phyloP scores from a whole-genome alignment of 2,329 filamentous ascomycete genomes.

The Fusarium avenaceum region DNA sequence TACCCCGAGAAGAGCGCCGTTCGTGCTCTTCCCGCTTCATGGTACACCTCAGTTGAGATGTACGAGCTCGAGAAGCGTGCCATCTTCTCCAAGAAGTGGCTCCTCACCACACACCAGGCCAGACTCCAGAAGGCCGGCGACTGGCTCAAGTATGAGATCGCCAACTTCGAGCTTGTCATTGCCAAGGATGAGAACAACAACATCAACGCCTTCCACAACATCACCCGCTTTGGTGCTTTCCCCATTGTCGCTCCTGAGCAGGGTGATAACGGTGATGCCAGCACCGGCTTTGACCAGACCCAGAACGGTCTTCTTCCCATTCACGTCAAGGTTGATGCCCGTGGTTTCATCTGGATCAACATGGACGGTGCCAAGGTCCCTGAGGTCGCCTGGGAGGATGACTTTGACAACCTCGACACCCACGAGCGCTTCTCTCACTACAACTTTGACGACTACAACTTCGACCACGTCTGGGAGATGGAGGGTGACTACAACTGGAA shows the following conservation, averaged over 20 bases:
- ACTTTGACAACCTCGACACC: slow-evolving; percentile 63
- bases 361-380: slow-evolving; percentile 62
- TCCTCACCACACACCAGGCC: slow-evolving; percentile 66
- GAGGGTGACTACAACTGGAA: slow-evolving; percentile 72
- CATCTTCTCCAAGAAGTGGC: slow-evolving; percentile 70
- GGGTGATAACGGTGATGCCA: slow-evolving; percentile 63
- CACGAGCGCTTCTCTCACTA: slow-evolving; percentile 61
- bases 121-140: slow-evolving; percentile 66
- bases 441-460: slow-evolving; percentile 67
- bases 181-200: slow-evolving; percentile 63
- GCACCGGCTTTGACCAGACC: slow-evolving; percentile 68
- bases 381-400: slow-evolving; percentile 65
- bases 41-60: slow-evolving; percentile 67
- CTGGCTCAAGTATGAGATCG: slow-evolving; percentile 68
- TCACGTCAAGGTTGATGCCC: slow-evolving; percentile 65
- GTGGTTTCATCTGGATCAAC: slow-evolving; percentile 72
- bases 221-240: slow-evolving; percentile 73
- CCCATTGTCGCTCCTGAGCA: slow-evolving; percentile 62
- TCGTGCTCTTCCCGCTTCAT: slow-evolving; percentile 62
- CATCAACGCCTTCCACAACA: slow-evolving; percentile 73
- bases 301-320: slow-evolving; percentile 69
- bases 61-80: slow-evolving; percentile 69
- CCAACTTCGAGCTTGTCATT: slow-evolving; percentile 69
- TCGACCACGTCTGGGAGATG: slow-evolving; percentile 70
- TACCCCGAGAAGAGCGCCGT: slow-evolving; percentile 43